Base-by-base conservation (phyloP, 768 basidiomycete genomes). In the Saitozyma podzolica region DNA sequence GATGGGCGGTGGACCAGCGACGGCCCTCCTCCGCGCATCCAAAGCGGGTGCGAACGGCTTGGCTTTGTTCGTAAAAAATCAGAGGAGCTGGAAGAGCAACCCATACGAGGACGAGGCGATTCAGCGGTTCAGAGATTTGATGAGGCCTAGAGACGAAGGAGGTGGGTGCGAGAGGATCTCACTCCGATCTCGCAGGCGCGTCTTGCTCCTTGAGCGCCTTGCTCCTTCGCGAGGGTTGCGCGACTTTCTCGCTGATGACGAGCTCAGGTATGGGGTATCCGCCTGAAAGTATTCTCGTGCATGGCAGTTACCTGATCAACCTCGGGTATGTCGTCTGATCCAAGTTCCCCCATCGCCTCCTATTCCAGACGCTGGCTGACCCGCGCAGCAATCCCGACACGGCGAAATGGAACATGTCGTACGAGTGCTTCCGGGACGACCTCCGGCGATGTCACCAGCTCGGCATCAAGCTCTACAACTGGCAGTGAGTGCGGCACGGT, bases 281-380 rank as follows among this genome's bases (percentile, higher is more conserved):
- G 0, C 79, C 84, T 3, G 79, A 81, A n/a, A 80, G 88, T 62
- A 82, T 92, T 1, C 80, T 94, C 2, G 90, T 90, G 0, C 92
- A 93, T 66, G 91, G 90, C 39, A 91, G 86, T 67, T 93, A 92
- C 75, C 84, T 93, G 39, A 84, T 92, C 54, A 93, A 93, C 72
- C 83, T 92, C 0, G 91, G 87, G 48, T 65, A 58, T 63, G 63
- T 68, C 47, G 9, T 54, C 53, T 51, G 50, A 13, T 47, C 6
- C 45, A 47, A 47, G 45, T 3, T 47, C 45, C 45, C n/a, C 29
- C 29, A 5, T 5, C 29, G 29, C 29, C 29, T 29, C 29, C 29
- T 17, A 3, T 16, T 20, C 16, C 8, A 56, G 8, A 43, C 7
- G 40, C 50, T 50, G 50, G 59, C 50, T 4, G 2, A 50, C 14